These are phyloP conservation scores for Gynostemma pentaphyllum DNA, from an alignment of 306 rosid genomes.

Conservation along the genomic window DNA sequence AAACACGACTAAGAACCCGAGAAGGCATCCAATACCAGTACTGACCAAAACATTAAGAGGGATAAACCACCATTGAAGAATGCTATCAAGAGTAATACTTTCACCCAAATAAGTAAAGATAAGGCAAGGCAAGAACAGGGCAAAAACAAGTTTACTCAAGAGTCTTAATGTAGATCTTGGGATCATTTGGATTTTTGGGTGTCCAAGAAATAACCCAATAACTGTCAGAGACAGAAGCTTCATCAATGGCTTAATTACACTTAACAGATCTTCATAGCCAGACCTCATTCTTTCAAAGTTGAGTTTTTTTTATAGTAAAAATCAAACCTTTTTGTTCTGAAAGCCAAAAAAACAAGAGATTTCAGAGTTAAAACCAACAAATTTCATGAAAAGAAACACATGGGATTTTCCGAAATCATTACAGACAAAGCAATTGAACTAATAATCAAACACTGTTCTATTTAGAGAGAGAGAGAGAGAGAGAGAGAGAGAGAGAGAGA, in stretches of 20 bases:
- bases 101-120: conserved; percentile 68
- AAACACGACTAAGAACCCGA: conserved; percentile 52
- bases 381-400: too few relatives aligned
- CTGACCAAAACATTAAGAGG: conserved; percentile 81
- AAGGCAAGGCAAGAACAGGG: conserved; percentile 70
- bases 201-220: conserved; percentile 56
- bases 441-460: too few relatives aligned
- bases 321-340: too few relatives aligned
- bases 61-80: conserved; percentile 70
- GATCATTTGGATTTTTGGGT: conserved; percentile 52
- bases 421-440: too few relatives aligned
- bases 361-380: too few relatives aligned
- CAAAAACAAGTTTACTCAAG: conserved; percentile 73
- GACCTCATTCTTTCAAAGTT: conserved; percentile 20
- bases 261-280: conserved; percentile 24
- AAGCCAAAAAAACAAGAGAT: too few relatives aligned
- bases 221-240: conserved; percentile 52
- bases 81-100: conserved; percentile 37
- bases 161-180: conserved; percentile 59
- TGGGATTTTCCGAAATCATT: too few relatives aligned
- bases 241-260: conserved; percentile 51
- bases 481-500: too few relatives aligned
- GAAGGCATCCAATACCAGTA: conserved; percentile 55
- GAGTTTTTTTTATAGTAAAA: too few relatives aligned
- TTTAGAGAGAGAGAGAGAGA: too few relatives aligned